Evolutionary conservation across 169 alveolate genomes (phyloP), one percentile per base, ranked within the genome.

Genomic region (Perkinsus marinus): DNA sequence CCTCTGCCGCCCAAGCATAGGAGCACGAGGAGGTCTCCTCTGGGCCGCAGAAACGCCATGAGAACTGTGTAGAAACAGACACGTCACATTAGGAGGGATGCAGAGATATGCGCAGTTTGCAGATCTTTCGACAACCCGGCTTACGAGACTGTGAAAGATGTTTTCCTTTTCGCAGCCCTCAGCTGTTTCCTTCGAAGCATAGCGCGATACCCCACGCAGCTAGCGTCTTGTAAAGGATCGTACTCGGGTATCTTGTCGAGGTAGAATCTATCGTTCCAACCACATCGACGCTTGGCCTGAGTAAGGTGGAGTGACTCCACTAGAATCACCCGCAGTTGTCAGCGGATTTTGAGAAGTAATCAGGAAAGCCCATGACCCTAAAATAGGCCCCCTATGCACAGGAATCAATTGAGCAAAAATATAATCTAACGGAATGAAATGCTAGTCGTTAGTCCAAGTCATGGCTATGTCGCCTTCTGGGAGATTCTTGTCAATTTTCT

Each of bases 221-320:
- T 57, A 57, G 79, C 37, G 91, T 94, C 95, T 68, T 90, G 68
- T 79, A 68, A 43, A 38, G 96, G 93, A 91, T 94, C 92, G 91
- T 92, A 94, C 30, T 92, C 92, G 22, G 96, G 95, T 19, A 93
- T 93, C 92, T 93, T 94, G 22, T 68, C 94, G 43, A 93, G 89
- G 46, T 90, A 91, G 92, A 94, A 94, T 91, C 95, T 90, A 43
- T 90, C 91, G 92, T 94, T 91, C 95, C 96, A 94, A 30, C 79
- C 79, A 26, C 36, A 57, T 30, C 79, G 79, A 26, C 79, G 79
- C 79, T 57, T 7, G 34, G 79, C 79, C 79, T 57, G 79, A 57
- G 26, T 57, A 7, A 57, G 34, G 79, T 19, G 3, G 79, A 16
- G 79, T 3, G 46, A n/a, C n/a, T n/a, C n/a, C n/a, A n/a, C n/a